Base-by-base conservation (phyloP, 257 asterid genomes). In the Osmanthus fragrans region DNA sequence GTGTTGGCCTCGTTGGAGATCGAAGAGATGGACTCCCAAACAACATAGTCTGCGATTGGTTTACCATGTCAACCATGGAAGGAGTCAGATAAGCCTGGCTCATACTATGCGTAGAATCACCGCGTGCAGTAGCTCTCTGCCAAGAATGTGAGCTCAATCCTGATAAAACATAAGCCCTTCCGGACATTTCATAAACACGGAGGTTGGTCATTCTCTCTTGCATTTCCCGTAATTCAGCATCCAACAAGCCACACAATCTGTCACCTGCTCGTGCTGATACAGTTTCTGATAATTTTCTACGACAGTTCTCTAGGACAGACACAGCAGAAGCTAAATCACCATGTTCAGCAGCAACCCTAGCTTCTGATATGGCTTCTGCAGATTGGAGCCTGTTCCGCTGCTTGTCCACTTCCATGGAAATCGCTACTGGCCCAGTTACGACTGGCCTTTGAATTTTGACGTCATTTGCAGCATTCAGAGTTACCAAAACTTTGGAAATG, bases 111-210 rank as follows among this genome's bases (percentile, higher is more conserved):
- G 93, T 89, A 25, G 99, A 95, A 80, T 95, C 96, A 9, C 99
- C 98, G 3, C 97, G 84, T 3, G 96, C 93, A 0, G 99, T 96
- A 16, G 99, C 97, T 83, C 99, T 92, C 86, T 96, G 99, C 97
- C 96, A 92, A 7, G 94, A 90, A 68, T 96, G 99, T 19, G 99
- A 96, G 86, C 99, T 96, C 76, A 96, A 75, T 34, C 99, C 99
- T 0, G 99, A 93, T 73, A 96, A 69, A 7, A 96, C 90, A 45
- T 96, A 96, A 39, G 99, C 98, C 85, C 99, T 81, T 0, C 99
- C 99, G 0, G 97, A 90, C 2, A 91, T 77, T 85, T 91, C 98
- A 32, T 93, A 96, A 4, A 83, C 82, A 0, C 73, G 96, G 21
- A 92, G 89, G 78, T 79, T 89, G 2, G 87, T 87, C 99, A 96